Evolutionary conservation across 257 asterid species (phyloP).

Genomic region (Verbascum thapsus): DNA sequence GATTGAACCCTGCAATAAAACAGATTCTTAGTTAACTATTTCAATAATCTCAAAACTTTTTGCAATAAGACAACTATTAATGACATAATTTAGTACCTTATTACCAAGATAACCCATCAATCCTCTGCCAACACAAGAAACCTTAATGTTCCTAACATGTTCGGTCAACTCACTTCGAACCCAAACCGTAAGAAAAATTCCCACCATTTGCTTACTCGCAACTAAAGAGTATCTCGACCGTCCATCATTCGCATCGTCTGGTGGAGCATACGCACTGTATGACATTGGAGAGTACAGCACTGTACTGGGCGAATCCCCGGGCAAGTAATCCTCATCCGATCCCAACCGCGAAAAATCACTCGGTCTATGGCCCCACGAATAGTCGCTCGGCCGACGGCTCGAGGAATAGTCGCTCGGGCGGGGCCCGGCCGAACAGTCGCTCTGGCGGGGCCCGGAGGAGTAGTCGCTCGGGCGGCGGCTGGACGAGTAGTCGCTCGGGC

Average conservation of each 20-base stretch:
- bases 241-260: constrained; percentile 51
- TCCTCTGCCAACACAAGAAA: constrained; percentile 95
- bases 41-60: neutral
- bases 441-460: constrained; percentile 43
- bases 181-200: constrained; percentile 91
- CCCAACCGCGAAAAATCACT: constrained; percentile 94
- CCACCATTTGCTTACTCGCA: constrained; percentile 98
- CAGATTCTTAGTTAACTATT: constrained; percentile 12
- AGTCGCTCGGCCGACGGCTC: constrained; percentile 79
- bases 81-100: constrained; percentile 54
- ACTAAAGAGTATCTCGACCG: constrained; percentile 74
- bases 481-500: constrained; percentile 69
- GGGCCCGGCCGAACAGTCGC: constrained; percentile 50
- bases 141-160: constrained; percentile 79
- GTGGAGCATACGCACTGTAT: constrained; percentile 47
- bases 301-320: constrained; percentile 90
- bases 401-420: constrained; percentile 75
- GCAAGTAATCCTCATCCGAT: constrained; percentile 83
- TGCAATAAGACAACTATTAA: neutral
- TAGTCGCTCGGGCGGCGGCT: constrained; percentile 46
- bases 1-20: constrained; percentile 83
- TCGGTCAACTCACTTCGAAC: constrained; percentile 89
- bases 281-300: constrained; percentile 76
- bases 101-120: constrained; percentile 98
- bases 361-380: constrained; percentile 84